A percentile compares a stretch with the other conserved stretches of the same genome.
phyloP scores from a whole-genome alignment of 345 rosid species.

The Populus deltoides region DNA sequence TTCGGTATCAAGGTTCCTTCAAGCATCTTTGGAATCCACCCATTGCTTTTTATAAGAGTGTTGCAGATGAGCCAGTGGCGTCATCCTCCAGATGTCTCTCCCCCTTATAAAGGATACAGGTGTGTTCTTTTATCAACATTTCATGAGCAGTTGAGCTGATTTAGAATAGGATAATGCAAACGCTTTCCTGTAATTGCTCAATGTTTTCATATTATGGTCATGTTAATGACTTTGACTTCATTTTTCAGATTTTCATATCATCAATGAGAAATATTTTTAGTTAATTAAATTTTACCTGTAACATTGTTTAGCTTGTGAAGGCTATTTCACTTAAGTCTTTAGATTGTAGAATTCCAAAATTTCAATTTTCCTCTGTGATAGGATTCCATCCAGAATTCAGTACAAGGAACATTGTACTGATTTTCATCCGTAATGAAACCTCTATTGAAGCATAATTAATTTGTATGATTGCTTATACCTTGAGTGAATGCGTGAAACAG shows the following conservation, averaged over 20 bases:
- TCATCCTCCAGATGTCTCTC: slow-evolving; percentile 54
- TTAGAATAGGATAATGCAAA: not conserved
- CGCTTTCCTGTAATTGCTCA: not conserved
- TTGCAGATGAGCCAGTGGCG: slow-evolving; percentile 86
- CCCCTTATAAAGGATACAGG: slow-evolving; percentile 96
- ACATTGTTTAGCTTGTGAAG: not conserved
- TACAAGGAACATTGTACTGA: not conserved
- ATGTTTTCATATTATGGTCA: not conserved
- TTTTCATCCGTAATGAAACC: not conserved
- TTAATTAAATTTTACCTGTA: not conserved
- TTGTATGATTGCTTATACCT: not conserved
- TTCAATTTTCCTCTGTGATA: not conserved
- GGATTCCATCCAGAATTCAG: not conserved
- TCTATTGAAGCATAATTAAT: not conserved
- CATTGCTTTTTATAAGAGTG: slow-evolving; percentile 75
- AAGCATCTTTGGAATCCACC: slow-evolving; percentile 70
- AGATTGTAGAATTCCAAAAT: not conserved
- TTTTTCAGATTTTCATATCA: not conserved
- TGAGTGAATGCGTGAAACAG: slow-evolving; percentile 33
- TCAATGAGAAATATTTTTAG: not conserved
- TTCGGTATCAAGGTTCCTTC: slow-evolving; percentile 76
- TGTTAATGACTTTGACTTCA: not conserved
- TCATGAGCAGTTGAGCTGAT: not conserved
- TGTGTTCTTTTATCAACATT: slow-evolving; percentile 4
- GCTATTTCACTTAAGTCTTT: not conserved